Evolutionary conservation across 352 stramenopile genomes (phyloP).

Genomic region (Phytopythium cucurbitacearum): DNA sequence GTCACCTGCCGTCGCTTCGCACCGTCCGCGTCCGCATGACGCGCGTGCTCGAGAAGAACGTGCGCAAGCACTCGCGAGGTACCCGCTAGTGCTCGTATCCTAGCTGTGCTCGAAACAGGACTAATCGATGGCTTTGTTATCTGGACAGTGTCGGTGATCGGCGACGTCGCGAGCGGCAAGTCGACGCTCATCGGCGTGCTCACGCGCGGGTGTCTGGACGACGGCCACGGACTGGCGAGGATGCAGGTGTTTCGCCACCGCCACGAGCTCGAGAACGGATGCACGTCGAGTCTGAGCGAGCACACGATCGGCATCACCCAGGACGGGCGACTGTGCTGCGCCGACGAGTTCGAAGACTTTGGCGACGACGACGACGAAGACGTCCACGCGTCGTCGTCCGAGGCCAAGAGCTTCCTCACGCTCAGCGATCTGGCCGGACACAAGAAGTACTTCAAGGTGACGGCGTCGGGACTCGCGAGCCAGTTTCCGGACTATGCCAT

Average conservation of each 20-base stretch:
- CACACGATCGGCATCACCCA: conserved; percentile 73
- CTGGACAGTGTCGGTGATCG: conserved; percentile 73
- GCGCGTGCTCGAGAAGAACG: conserved; percentile 43
- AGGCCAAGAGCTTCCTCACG: conserved; percentile 37
- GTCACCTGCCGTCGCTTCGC: conserved; percentile 25
- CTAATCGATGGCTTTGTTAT: background rate
- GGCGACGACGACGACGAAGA: conserved; percentile 33
- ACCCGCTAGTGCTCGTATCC: conserved; percentile 1
- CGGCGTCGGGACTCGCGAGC: conserved; percentile 73
- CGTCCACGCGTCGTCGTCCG: conserved; percentile 1
- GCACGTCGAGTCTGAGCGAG: conserved; percentile 86
- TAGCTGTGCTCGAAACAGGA: background rate
- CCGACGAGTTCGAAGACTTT: conserved; percentile 48
- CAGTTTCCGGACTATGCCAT: conserved; percentile 87
- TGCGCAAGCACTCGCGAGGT: conserved; percentile 62
- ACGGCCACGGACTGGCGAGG: conserved; percentile 77
- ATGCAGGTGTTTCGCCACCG: conserved; percentile 90
- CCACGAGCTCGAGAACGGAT: conserved; percentile 88
- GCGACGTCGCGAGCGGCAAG: conserved; percentile 85
- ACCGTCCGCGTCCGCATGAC: conserved; percentile 44
- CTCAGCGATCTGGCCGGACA: conserved; percentile 79
- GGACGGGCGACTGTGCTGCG: conserved; percentile 52
- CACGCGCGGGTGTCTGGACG: conserved; percentile 76
- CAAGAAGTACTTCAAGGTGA: conserved; percentile 89
- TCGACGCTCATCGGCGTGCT: conserved; percentile 89